Conservation (phyloP, 2,329 filamentous ascomycete species). For the Lithohypha guttulata region DNA sequence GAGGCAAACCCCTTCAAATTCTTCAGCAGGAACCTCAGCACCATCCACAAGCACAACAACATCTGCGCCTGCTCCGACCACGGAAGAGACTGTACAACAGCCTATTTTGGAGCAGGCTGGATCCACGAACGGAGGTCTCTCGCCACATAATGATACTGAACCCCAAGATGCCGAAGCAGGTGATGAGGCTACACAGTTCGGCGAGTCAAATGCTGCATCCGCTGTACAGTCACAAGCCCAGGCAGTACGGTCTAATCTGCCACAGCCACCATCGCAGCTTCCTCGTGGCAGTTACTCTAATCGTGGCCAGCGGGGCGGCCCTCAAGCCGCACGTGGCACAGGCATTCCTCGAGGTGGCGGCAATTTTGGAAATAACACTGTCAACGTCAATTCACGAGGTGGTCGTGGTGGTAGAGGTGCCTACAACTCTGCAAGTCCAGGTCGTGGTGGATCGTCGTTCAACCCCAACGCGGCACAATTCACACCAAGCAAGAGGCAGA, state of each 20-base stretch:
- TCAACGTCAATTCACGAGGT: constrained; percentile 29
- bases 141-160: constrained; percentile 6
- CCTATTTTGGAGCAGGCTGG: constrained; percentile 9
- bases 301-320: constrained; percentile 10
- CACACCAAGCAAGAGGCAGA: constrained; percentile 46
- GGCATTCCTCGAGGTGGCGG: constrained; percentile 34
- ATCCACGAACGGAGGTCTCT: constrained; percentile 16
- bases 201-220: constrained; percentile 10
- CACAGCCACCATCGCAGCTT: constrained; percentile 3
- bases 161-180: constrained; percentile 15
- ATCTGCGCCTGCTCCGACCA: constrained; percentile 14
- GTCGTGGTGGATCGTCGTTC: constrained; percentile 29
- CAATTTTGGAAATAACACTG: constrained; percentile 18
- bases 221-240: constrained; percentile 12
- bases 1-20: constrained; percentile 14
- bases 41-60: too few relatives aligned
- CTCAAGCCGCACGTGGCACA: constrained; percentile 26
- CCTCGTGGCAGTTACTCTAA: constrained; percentile 11
- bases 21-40: constrained; percentile 13
- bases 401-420: constrained; percentile 32
- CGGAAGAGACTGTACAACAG: constrained; percentile 7
- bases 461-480: constrained; percentile 44
- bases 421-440: constrained; percentile 15
- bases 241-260: constrained; percentile 15
- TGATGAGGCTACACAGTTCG: constrained; percentile 11